Percentiles rank a stretch among this genome's conserved stretches.
phyloP scores from a whole-genome alignment of 2,329 filamentous ascomycete species.

The Didymella segeticola region DNA sequence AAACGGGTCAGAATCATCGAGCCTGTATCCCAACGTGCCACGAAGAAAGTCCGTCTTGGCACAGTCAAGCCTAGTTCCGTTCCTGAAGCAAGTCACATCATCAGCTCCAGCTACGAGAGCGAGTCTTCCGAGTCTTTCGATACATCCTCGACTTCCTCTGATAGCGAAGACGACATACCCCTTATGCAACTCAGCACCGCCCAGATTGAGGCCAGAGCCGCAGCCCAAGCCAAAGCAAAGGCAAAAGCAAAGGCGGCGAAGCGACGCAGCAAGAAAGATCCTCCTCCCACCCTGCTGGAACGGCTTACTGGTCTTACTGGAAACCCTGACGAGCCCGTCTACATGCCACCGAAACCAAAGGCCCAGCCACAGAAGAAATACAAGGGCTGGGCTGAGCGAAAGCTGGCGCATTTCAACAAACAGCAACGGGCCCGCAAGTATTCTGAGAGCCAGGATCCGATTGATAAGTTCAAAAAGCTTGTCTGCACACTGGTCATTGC shows the following conservation, averaged over 20 bases:
- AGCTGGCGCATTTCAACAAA: constrained; percentile 17
- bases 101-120: constrained; percentile 17
- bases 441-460: constrained; percentile 24
- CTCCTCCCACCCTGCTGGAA: constrained; percentile 39
- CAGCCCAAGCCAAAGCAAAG: not conserved
- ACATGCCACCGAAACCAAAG: constrained; percentile 25
- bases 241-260: constrained; percentile 16
- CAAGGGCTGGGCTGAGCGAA: constrained; percentile 22
- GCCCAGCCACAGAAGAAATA: constrained; percentile 11
- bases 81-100: not conserved
- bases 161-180: constrained; percentile 20
- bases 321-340: constrained; percentile 38
- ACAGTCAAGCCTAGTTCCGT: not conserved
- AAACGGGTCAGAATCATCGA: constrained; percentile 33
- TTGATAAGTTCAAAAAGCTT: constrained; percentile 41
- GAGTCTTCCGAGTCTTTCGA: constrained; percentile 4
- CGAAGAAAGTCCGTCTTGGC: constrained; percentile 22
- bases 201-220: not conserved
- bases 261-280: constrained; percentile 13
- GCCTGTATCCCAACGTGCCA: constrained; percentile 10
- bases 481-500: constrained; percentile 41
- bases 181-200: constrained; percentile 6
- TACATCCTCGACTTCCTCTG: constrained; percentile 11
- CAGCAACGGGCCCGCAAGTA: constrained; percentile 26
- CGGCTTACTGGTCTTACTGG: constrained; percentile 46